Conservation (phyloP, 176 grass and related monocot genomes). For the Phoenix roebelenii region DNA sequence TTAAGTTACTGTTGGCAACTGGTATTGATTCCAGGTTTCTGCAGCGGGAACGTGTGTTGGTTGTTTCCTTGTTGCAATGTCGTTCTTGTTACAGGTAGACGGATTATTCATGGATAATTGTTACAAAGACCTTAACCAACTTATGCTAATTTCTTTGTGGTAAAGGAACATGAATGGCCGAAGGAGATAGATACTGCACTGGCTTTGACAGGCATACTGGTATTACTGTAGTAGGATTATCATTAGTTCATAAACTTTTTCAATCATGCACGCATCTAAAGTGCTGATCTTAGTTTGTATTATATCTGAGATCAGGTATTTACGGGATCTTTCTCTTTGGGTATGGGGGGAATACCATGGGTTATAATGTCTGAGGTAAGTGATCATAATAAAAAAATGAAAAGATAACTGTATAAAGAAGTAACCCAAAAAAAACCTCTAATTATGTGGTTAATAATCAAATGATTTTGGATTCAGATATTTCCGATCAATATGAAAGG, state of each 20-base stretch:
- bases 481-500: conserved; percentile 86
- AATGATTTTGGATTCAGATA: conserved; percentile 34
- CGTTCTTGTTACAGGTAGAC: conserved; percentile 58
- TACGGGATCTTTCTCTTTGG: conserved; percentile 66
- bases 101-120: no score
- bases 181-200: conserved; percentile 39
- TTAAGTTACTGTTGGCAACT: no score
- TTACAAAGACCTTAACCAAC: no score
- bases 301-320: conserved; percentile 36
- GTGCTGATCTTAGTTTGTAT: neutral
- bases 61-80: conserved; percentile 65
- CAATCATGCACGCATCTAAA: no score
- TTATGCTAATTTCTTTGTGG: neutral
- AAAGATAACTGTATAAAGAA: no score
- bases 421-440: neutral
- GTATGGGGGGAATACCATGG: conserved; percentile 86
- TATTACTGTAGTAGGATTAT: conserved; percentile 14
- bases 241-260: no score
- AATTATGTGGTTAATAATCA: neutral
- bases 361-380: conserved; percentile 89
- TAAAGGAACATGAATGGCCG: conserved; percentile 44
- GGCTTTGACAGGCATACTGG: conserved; percentile 63
- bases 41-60: conserved; percentile 72
- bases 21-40: conserved; percentile 40
- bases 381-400: neutral